Base-by-base conservation (phyloP, 345 rosid genomes). In the Mallotus nudiflorus region DNA sequence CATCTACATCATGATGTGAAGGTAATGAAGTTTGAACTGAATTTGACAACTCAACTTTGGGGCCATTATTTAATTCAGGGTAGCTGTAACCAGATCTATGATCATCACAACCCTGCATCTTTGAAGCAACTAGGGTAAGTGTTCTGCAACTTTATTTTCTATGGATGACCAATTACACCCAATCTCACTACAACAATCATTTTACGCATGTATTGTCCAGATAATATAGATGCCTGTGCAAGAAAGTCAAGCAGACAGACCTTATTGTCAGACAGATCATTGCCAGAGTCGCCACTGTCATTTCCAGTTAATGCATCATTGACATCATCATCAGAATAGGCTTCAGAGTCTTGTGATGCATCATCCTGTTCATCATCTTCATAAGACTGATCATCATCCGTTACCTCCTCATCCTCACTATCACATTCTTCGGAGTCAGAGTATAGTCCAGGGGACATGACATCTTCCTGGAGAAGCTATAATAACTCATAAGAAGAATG, bases 401-500 rank as follows among this genome's bases (percentile, higher is more conserved):
- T 80, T 70, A 82, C 88, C 76, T 86, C 98, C 78, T 89, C 99
- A 60, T 85, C 84, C 80, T 83, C 98, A 77, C 90, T 90, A 67
- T 87, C 92, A 54, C 88, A 87, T 76, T 85, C 96, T 27, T 91
- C 94, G 18, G 93, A 78, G 69, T 91, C 96, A 20, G 97, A 87
- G 77, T 95, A 90, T 72, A 90, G 73, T 66, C 86, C 97, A 44
- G 94, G 86, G 40, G 97, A 79, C 74, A 84, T 63, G 69, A 86
- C 71, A 82, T 86, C 91, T 81, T 86, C 99, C 99, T 95, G 89
- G 81, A 84, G 67, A 68, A 56, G 79, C 22, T 68, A 70, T 74
- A 46, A 54, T 64, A 69, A 67, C 63, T 80, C 59, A 69, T 66
- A 28, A 49, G 61, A 72, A 56, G 73, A 53, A 35, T 52, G 54